phyloP scores from a whole-genome alignment of 495 filamentous ascomycete species.

The Aspergillus cavernicola region DNA sequence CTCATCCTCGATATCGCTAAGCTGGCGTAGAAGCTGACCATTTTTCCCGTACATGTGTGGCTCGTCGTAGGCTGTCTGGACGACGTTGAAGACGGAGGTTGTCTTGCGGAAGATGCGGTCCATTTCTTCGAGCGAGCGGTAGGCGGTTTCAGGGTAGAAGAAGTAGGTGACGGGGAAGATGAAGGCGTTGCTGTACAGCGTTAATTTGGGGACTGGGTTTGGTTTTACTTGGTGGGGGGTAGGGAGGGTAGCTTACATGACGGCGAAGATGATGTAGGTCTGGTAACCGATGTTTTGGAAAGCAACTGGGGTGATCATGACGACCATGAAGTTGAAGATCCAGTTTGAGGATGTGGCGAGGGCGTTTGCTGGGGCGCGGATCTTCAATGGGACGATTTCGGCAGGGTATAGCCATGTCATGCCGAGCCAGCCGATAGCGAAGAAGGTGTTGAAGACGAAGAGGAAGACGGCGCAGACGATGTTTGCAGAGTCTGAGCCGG shows the following conservation, averaged over 20 bases:
- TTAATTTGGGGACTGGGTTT: conserved; percentile 19
- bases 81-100: conserved; percentile 52
- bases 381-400: conserved; percentile 67
- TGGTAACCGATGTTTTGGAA: conserved; percentile 64
- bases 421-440: conserved; percentile 71
- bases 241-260: conserved; percentile 44
- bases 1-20: conserved; percentile 36
- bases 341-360: conserved; percentile 56
- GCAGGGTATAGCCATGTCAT: conserved; percentile 76
- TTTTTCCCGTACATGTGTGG: conserved; percentile 68
- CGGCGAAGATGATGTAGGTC: conserved; percentile 78
- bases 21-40: conserved; percentile 54
- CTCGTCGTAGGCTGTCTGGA: conserved; percentile 54
- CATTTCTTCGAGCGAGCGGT: conserved; percentile 73
- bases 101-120: conserved; percentile 71
- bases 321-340: conserved; percentile 55
- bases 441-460: conserved; percentile 76
- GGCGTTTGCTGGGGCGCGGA: conserved; percentile 71
- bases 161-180: conserved; percentile 69
- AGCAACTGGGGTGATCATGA: conserved; percentile 68
- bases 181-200: conserved; percentile 53
- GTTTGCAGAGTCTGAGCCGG: conserved; percentile 27
- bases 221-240: neutral
- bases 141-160: conserved; percentile 74
- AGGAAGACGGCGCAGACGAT: conserved; percentile 58